Percentiles rank a stretch among this genome's conserved stretches.
phyloP scores from a whole-genome alignment of 345 rosid genomes.

The Carallia brachiata region DNA sequence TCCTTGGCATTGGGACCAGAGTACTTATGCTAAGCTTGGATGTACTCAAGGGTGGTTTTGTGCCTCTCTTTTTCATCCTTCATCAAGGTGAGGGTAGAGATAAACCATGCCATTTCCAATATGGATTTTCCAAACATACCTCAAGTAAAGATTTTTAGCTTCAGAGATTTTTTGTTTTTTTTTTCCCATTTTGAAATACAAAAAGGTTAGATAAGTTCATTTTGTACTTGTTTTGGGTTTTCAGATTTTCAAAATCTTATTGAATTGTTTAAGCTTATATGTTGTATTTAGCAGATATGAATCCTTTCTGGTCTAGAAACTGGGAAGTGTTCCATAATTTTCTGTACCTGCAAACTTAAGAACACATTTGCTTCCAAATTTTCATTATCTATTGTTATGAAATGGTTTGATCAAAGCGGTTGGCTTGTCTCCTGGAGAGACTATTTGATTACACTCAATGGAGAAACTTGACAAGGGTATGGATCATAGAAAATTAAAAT shows the following conservation, averaged over 20 bases:
- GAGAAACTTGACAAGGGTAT: too few relatives aligned
- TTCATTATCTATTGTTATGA: too few relatives aligned
- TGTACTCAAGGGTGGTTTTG: constrained; percentile 96
- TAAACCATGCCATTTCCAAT: not conserved
- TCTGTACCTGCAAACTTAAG: too few relatives aligned
- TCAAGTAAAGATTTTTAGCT: not conserved
- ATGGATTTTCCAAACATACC: not conserved
- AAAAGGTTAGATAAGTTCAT: too few relatives aligned
- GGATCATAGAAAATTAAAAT: too few relatives aligned
- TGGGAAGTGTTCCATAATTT: too few relatives aligned
- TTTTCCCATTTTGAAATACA: not conserved
- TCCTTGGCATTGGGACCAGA: constrained; percentile 37
- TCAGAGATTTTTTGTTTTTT: not conserved
- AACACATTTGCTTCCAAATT: too few relatives aligned
- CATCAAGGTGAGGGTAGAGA: constrained; percentile 50
- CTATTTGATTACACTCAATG: too few relatives aligned
- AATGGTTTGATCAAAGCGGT: too few relatives aligned
- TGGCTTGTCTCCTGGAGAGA: too few relatives aligned
- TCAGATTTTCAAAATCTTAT: not conserved
- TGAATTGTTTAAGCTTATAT: not conserved
- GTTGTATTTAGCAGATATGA: not conserved
- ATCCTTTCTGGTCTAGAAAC: not conserved
- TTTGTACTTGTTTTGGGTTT: not conserved
- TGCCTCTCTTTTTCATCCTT: constrained; percentile 73
- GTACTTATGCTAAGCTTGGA: constrained; percentile 87